Evolutionary conservation across 106 monocot genomes (phyloP), one percentile per base, ranked within the genome.

Genomic region (Dendrobium chrysotoxum): DNA sequence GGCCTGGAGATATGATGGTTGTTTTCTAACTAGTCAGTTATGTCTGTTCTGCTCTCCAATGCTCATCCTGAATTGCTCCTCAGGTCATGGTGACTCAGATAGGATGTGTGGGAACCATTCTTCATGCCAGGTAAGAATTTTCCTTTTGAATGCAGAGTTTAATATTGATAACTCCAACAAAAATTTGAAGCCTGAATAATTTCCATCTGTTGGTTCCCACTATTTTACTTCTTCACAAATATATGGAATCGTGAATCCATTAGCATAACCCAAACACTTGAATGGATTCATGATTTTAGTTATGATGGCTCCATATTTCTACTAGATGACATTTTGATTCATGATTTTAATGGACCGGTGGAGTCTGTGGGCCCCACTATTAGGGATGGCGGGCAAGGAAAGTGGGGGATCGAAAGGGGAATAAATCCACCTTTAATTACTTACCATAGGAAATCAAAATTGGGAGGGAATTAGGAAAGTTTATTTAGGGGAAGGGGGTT

Each of bases 1-100:
- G 16, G 82, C 92, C 53, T 87, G 87, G 86, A 87, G 80, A 66
- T 93, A 90, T 72, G 90, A 91, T 40, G 87, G 93, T 61, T 79
- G 78, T 77, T 81, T 96, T 67, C 80, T 96, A 90, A 90, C 93
- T 11, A 87, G 84, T 81, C 8, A 71, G 13, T 35, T 11, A 55
- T 18, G 26, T 79, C 21, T 61, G 31, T 70, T 61, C 50, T 16
- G 40, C 16, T 82, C 8, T 42, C 40, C 31, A 28, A 23, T 76
- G 25, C 46, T 80, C 18, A 76, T 46, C 44, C 39, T 67, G 8
- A 16, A 35, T 70, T 21, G 0, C 21, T 80, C 20, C 84, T 47
- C 81, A 96, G 96, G 88, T 96, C 80, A 81, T 96, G 75, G 96
- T 90, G 65, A 93, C 96, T 47, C 96, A 96, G 75, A 90, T 96